Percentiles rank a stretch among this genome's conserved stretches.
Conservation (phyloP, 1,284 basidiomycete genomes). For the Heterobasidion annosum region DNA sequence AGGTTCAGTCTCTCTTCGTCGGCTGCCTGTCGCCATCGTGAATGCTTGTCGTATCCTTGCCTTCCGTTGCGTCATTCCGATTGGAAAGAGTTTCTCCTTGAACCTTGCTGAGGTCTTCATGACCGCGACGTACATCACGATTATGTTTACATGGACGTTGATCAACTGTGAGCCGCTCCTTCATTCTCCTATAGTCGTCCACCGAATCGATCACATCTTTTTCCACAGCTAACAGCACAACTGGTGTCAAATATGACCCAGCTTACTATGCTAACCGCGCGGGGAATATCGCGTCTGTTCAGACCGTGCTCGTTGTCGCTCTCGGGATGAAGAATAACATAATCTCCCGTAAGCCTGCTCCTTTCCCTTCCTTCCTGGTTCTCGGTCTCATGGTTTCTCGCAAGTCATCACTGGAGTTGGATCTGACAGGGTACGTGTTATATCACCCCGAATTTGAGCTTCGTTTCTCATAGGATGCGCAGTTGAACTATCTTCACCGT, state of each 20-base stretch:
- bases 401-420: slow-evolving; percentile 49
- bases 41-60: slow-evolving; percentile 38
- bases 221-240: slow-evolving; percentile 24
- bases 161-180: slow-evolving; percentile 32
- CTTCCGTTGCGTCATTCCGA: slow-evolving; percentile 38
- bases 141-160: slow-evolving; percentile 39
- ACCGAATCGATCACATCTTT: neutral
- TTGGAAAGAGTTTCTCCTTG: slow-evolving; percentile 32
- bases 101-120: slow-evolving; percentile 40
- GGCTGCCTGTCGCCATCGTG: slow-evolving; percentile 26
- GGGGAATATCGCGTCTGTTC: slow-evolving; percentile 39
- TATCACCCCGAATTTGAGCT: neutral
- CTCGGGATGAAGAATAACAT: slow-evolving; percentile 61
- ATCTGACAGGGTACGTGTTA: slow-evolving; percentile 41
- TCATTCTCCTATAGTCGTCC: neutral
- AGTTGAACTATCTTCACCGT: slow-evolving; percentile 47
- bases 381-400: neutral
- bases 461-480: neutral
- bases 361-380: neutral
- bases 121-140: slow-evolving; percentile 32
- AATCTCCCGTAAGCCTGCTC: slow-evolving; percentile 36
- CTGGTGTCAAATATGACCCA: slow-evolving; percentile 25
- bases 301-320: slow-evolving; percentile 52
- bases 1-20: slow-evolving; percentile 16
- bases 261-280: slow-evolving; percentile 39